phyloP scores from a whole-genome alignment of 305 asterid genomes.

The Fraxinus albicans region DNA sequence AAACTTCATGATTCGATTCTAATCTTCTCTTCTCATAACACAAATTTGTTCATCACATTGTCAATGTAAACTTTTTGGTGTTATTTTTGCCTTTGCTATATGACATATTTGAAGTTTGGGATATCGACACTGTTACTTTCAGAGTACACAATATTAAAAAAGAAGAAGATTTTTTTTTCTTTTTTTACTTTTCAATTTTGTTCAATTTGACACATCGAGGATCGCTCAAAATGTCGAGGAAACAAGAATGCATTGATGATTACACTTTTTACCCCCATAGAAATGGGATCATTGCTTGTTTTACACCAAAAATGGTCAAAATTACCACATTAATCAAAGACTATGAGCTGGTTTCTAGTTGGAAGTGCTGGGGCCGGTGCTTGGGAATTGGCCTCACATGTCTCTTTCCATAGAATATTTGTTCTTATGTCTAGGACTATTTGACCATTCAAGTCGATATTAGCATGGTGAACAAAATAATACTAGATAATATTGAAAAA shows the following conservation, averaged over 20 bases:
- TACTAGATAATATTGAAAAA: neutral
- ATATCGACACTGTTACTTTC: neutral
- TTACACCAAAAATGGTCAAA: constrained; percentile 30
- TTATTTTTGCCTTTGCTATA: neutral
- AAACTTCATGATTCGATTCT: neutral
- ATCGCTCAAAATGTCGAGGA: neutral
- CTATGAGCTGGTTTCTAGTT: constrained; percentile 38
- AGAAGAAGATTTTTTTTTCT: too few species aligned
- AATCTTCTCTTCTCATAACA: neutral
- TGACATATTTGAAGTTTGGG: neutral
- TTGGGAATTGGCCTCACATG: constrained; percentile 44
- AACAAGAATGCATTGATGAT: neutral
- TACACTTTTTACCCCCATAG: constrained; percentile 16
- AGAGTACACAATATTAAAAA: too few species aligned
- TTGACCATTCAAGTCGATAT: neutral
- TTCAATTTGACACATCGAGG: neutral
- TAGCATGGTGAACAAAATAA: neutral
- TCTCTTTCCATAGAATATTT: constrained; percentile 34
- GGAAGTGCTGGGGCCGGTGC: constrained; percentile 10
- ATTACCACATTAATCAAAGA: constrained; percentile 22
- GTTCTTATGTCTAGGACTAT: constrained; percentile 22
- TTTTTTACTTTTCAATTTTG: neutral
- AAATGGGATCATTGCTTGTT: constrained; percentile 20
- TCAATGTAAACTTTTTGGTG: neutral
- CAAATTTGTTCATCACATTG: neutral